Evolutionary conservation across 2,329 filamentous ascomycete species (phyloP), one percentile per base, ranked within the genome.

Genomic region (Alternaria sp.): DNA sequence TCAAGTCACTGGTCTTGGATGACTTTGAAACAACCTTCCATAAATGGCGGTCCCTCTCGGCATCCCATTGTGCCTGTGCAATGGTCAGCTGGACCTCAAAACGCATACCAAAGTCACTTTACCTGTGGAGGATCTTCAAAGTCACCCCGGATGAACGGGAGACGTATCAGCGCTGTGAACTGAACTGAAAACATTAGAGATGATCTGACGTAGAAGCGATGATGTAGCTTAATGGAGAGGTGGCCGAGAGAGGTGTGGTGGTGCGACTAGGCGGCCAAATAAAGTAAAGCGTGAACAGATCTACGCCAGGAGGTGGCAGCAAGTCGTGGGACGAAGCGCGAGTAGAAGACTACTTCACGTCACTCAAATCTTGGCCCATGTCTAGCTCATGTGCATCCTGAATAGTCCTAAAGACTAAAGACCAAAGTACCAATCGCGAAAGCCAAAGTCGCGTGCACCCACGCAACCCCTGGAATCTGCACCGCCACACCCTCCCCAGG

Each of bases 121-220:
- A 93, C 93, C 65, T 90, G 88, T 45, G 92, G 90, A 56, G 95
- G 95, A 78, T 99, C 94, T 61, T 93, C 86, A 80, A 99, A 99
- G 70, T 91, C 88, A 39, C 90, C 90, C 56, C 95, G 86, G 34
- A 90, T 86, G 72, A 97, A 96, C 24, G 95, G 95, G n/a, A 98
- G 85, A 62, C 93, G 86, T 63, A 99, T 86, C 71, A 96, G 91
- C 59, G 96, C 88, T 13, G 91, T 96, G 75, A 79, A 85, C 53
- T 81, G 81, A 17, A 68, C 61, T 2, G 62, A 58, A 40, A 71
- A 61, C 74, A 76, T 76, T 23, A 39, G 50, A 44, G 21, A 60
- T 54, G 42, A 41, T 46, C 17, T 24, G 26, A 28, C n/a, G n/a
- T 23, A 31, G 26, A 17, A 24, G 21, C 39, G 28, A 26, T 29